Evolutionary conservation across 176 grass and related monocot species (phyloP).

Genomic region (Aegilops tauschii): DNA sequence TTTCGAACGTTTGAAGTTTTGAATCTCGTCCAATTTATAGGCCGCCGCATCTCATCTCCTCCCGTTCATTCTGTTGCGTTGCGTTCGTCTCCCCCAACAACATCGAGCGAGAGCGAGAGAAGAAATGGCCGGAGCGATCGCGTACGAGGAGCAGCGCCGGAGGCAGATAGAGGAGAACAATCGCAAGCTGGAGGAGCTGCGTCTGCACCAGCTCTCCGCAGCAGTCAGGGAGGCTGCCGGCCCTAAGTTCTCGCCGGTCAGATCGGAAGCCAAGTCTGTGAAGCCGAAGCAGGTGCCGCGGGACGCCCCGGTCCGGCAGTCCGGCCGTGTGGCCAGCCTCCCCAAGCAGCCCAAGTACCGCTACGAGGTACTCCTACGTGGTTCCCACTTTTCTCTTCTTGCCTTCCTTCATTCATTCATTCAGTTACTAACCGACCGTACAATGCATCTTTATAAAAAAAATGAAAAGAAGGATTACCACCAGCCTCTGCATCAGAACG

Average conservation of each 20-base stretch:
- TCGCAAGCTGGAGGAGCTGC: constrained; percentile 73
- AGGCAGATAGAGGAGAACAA: constrained; percentile 72
- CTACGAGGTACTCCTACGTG: constrained; percentile 27
- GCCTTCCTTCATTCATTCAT: too few relatives aligned
- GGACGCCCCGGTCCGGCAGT: constrained; percentile 25
- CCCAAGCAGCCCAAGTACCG: constrained; percentile 44
- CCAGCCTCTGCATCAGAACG: too few relatives aligned
- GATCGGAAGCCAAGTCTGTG: constrained; percentile 41
- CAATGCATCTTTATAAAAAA: not conserved
- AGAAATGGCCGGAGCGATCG: constrained; percentile 31
- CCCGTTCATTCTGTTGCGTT: not conserved
- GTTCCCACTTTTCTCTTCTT: not conserved
- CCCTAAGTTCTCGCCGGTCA: constrained; percentile 56
- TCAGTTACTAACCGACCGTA: not conserved
- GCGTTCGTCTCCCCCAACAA: not conserved
- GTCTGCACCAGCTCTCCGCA: constrained; percentile 56
- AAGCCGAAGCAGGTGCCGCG: constrained; percentile 45
- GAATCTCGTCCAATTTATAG: constrained; percentile 8
- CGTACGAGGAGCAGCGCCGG: constrained; percentile 65
- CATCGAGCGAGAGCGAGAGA: not conserved
- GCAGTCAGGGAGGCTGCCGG: constrained; percentile 46
- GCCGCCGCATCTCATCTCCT: not conserved
- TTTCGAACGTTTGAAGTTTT: constrained; percentile 16
- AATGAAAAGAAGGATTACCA: too few relatives aligned
- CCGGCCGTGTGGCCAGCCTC: constrained; percentile 47